Conservation (phyloP, 257 asterid genomes). For the Gentiana straminea region DNA sequence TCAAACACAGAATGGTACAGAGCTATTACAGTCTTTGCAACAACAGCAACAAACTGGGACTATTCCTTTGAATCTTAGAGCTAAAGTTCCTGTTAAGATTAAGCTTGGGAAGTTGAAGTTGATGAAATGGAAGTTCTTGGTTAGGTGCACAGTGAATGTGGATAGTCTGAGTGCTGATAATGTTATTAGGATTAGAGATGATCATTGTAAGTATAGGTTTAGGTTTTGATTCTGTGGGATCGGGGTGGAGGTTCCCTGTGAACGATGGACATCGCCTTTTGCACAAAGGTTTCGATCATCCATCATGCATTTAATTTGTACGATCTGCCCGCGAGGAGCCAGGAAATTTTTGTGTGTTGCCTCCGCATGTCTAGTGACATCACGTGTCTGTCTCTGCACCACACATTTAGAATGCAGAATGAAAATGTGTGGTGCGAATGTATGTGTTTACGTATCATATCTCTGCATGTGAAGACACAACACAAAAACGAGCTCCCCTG, state of each 20-base stretch:
- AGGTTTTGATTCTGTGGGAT: constrained; percentile 29
- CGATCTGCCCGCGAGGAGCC: too few relatives aligned
- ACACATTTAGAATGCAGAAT: too few relatives aligned
- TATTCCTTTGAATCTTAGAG: constrained; percentile 43
- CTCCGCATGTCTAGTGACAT: too few relatives aligned
- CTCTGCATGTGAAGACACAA: too few relatives aligned
- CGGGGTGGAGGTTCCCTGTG: constrained; percentile 13
- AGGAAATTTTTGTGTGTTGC: too few relatives aligned
- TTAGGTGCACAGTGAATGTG: constrained; percentile 54
- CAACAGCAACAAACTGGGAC: constrained; percentile 60
- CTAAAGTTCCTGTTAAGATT: constrained; percentile 66
- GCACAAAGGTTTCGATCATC: too few relatives aligned
- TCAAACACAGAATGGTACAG: constrained; percentile 42
- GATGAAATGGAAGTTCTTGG: constrained; percentile 82
- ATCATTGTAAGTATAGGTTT: constrained; percentile 59
- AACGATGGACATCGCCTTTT: neutral
- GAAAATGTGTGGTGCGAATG: too few relatives aligned
- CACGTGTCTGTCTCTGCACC: too few relatives aligned
- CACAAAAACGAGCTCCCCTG: too few relatives aligned
- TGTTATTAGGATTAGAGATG: constrained; percentile 43
- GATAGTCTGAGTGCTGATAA: constrained; percentile 33
- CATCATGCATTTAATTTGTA: too few relatives aligned
- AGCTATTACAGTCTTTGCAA: constrained; percentile 47
- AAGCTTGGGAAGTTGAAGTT: constrained; percentile 63
- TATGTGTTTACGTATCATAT: too few relatives aligned